Evolutionary conservation across 1,284 basidiomycete genomes (phyloP), one percentile per base, ranked within the genome.

Genomic region (Cryptococcus hybrid): DNA sequence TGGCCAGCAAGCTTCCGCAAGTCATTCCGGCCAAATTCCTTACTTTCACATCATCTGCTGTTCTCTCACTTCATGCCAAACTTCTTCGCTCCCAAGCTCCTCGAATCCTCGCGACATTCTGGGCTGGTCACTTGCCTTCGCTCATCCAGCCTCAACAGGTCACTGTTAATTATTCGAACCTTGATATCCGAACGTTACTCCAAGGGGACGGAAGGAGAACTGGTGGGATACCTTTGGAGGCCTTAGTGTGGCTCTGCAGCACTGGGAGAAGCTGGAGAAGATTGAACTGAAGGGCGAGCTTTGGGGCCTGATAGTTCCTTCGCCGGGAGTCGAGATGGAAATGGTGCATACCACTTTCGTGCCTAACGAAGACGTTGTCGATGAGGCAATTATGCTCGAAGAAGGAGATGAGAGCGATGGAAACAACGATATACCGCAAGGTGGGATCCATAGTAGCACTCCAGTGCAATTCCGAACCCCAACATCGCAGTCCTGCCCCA

Each of bases 161-260:
- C 3, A 18, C 54, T 4, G 47, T 61, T 11, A 57, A 61, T 45
- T 61, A 58, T 45, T 42, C 50, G 7, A 40, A 9, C 2, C 15
- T 61, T 3, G 38, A 58, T 45, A 18, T 60, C 12, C 13, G 46
- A 5, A 13, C 37, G n/a, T 42, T 45, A 45, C 12, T 51, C 43
- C 38, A 47, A 30, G 15, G 39, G 5, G 48, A 49, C 12, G 47
- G 9, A 45, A 49, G 11, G 55, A 53, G 37, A 54, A 46, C 6
- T 61, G 56, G 60, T 44, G 43, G 44, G 47, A 58, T 38, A 58
- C 57, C 11, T 52, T 61, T 45, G 49, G 51, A 9, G 60, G 60
- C 7, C 37, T 61, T 44, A 56, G 51, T 30, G 48, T 56, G n/a
- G 46, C 46, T 2, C 18, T 61, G 7, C 60, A 61, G 38, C 50